These are phyloP conservation scores for Penicillium digitatum DNA, from an alignment of 2,329 filamentous ascomycete species.

Conservation along the genomic window DNA sequence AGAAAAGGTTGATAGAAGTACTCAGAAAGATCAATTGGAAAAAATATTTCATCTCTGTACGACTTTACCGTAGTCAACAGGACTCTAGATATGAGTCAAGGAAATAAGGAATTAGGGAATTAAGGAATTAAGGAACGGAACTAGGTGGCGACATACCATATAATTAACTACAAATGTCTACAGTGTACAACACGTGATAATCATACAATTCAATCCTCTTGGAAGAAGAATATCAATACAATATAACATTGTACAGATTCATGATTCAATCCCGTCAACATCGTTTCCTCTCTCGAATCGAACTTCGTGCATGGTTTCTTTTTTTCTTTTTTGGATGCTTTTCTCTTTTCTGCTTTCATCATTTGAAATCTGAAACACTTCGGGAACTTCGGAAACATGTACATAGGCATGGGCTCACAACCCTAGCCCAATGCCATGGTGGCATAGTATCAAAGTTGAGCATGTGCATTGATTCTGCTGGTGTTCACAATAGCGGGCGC, in stretches of 20 bases:
- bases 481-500: constrained; percentile 1
- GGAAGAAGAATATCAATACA: neutral
- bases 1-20: neutral
- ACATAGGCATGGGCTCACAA: neutral
- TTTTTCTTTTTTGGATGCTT: neutral
- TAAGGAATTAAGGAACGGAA: neutral
- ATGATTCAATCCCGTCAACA: neutral
- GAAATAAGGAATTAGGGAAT: neutral
- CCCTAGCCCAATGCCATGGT: neutral
- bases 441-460: neutral
- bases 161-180: neutral
- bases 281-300: neutral
- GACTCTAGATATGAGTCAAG: neutral
- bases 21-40: neutral
- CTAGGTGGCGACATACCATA: neutral
- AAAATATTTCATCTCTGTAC: neutral
- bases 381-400: neutral
- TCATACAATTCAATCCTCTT: neutral
- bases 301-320: neutral
- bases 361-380: neutral
- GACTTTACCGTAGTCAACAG: neutral
- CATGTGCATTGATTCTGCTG: neutral
- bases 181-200: neutral
- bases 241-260: neutral
- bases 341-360: neutral